Evolutionary conservation across 1,284 basidiomycete genomes (phyloP).

Genomic region (Coniophora puteana): DNA sequence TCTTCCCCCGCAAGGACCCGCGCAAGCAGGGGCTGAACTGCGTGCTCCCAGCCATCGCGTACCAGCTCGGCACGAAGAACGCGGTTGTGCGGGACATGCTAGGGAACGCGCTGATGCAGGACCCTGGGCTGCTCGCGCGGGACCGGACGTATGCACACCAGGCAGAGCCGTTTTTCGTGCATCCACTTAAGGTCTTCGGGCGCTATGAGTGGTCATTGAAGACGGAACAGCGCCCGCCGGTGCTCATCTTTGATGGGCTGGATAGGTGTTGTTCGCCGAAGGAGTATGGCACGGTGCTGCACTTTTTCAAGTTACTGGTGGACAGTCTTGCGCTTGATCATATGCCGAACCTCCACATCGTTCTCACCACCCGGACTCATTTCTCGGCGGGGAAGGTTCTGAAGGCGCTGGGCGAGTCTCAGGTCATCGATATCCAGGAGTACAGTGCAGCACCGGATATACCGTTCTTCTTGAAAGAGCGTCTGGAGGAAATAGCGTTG

Average conservation of each 20-base stretch:
- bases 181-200: constrained; percentile 1
- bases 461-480: too few relatives aligned
- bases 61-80: background rate
- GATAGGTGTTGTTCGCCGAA: constrained; percentile 7
- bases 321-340: background rate
- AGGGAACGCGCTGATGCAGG: background rate
- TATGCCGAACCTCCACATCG: background rate
- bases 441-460: too few relatives aligned
- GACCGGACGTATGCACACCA: constrained; percentile 1
- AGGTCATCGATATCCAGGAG: too few relatives aligned
- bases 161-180: background rate
- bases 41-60: background rate
- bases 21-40: background rate
- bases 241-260: constrained; percentile 1
- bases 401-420: too few relatives aligned
- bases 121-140: background rate
- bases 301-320: background rate
- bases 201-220: too few relatives aligned
- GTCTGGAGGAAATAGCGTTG: too few relatives aligned
- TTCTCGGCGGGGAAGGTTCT: background rate
- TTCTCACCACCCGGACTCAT: constrained; percentile 1
- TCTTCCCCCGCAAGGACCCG: background rate
- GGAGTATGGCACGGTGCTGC: background rate
- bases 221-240: too few relatives aligned
- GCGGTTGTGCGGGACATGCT: constrained; percentile 1